phyloP scores from a whole-genome alignment of 1,139 yeast species.

The Candida tropicalis region DNA sequence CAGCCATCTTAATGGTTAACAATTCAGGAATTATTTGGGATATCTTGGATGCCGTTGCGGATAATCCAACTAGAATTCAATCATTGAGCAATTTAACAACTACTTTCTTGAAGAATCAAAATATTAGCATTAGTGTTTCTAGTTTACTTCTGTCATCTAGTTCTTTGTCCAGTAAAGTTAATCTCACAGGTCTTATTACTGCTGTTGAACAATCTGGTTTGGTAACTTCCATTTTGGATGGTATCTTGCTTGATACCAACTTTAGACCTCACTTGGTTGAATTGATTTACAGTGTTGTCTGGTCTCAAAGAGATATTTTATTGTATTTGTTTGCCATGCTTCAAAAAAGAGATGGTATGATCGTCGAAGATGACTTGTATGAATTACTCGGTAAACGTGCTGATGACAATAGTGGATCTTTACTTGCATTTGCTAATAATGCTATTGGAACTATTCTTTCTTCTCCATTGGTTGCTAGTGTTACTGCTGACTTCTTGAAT shows the following conservation, averaged over 20 bases:
- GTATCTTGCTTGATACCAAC: conserved; percentile 37
- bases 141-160: conserved; percentile 3
- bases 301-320: conserved; percentile 32
- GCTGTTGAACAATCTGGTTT: conserved; percentile 39
- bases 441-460: conserved; percentile 31
- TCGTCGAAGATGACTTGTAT: conserved; percentile 7
- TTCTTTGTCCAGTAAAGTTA: conserved; percentile 18
- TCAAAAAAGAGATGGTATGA: conserved; percentile 19
- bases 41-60: conserved; percentile 40
- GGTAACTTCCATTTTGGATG: conserved; percentile 35
- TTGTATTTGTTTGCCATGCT: conserved; percentile 29
- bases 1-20: conserved; percentile 32
- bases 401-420: conserved; percentile 23
- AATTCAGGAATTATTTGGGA: conserved; percentile 40
- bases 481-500: conserved; percentile 30
- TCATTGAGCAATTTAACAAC: conserved; percentile 36
- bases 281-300: conserved; percentile 34
- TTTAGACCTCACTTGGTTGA: conserved; percentile 42
- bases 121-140: conserved; percentile 13
- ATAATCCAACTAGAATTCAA: conserved; percentile 30
- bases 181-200: conserved; percentile 27
- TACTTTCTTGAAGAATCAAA: conserved; percentile 18
- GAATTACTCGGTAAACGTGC: conserved; percentile 25
- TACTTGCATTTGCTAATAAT: conserved; percentile 34
- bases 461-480: conserved; percentile 29